These are phyloP conservation scores for Klebsormidium nitens DNA, from an alignment of 139 green algal species.

Conservation along the genomic window DNA sequence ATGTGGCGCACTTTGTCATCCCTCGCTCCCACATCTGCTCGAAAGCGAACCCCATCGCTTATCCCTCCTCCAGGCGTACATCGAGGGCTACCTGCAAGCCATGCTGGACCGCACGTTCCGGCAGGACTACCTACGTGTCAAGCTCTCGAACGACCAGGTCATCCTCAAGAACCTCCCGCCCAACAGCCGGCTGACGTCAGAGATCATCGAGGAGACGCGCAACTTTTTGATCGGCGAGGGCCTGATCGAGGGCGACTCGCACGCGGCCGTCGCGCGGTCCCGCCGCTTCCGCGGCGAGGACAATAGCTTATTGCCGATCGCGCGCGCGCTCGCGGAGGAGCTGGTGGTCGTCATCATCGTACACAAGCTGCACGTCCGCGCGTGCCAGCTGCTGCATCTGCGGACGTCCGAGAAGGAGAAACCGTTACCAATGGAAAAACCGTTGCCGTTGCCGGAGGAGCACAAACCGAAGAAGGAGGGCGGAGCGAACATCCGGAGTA, in stretches of 20 bases:
- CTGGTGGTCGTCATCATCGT: no score
- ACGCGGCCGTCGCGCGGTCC: background rate
- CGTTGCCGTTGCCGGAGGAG: no score
- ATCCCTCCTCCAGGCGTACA: conserved; percentile 33
- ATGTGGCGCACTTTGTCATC: background rate
- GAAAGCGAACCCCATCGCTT: no score
- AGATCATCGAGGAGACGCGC: conserved; percentile 24
- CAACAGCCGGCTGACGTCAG: conserved; percentile 18
- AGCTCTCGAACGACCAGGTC: conserved; percentile 35
- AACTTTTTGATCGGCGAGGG: conserved; percentile 22
- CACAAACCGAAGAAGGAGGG: no score
- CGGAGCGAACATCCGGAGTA: no score
- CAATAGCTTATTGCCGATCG: background rate
- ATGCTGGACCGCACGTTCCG: conserved; percentile 21
- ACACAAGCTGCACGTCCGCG: no score
- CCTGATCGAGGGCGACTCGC: conserved; percentile 13
- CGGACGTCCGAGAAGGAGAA: no score
- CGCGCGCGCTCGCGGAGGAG: no score
- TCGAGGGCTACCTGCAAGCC: conserved; percentile 39
- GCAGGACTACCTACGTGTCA: conserved; percentile 33
- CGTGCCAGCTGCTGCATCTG: no score
- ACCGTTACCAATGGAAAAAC: no score
- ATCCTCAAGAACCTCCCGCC: conserved; percentile 38
- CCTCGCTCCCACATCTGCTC: no score
- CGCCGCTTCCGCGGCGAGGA: conserved; percentile 21